Percentiles rank a stretch among this genome's conserved stretches.
phyloP scores from a whole-genome alignment of 2,329 filamentous ascomycete species.

The Pseudonectria buxi region DNA sequence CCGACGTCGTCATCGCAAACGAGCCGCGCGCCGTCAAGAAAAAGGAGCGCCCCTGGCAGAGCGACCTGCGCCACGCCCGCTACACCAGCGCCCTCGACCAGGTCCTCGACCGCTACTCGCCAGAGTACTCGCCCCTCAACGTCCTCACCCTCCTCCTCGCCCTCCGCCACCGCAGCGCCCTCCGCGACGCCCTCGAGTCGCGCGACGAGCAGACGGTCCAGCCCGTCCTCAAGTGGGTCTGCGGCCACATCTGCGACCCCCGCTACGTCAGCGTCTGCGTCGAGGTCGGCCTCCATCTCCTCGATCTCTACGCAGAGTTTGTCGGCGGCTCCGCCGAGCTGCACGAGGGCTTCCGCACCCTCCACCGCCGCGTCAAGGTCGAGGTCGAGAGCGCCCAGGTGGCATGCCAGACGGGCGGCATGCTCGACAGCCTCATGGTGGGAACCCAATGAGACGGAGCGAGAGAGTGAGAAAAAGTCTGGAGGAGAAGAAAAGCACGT shows the following conservation, averaged over 20 bases:
- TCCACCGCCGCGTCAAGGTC: slow-evolving; percentile 64
- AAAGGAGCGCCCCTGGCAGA: slow-evolving; percentile 71
- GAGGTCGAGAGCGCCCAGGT: slow-evolving; percentile 80
- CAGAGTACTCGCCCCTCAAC: slow-evolving; percentile 52
- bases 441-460: slow-evolving; percentile 19
- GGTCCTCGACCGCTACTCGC: slow-evolving; percentile 52
- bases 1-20: slow-evolving; percentile 82
- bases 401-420: slow-evolving; percentile 75
- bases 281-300: slow-evolving; percentile 72
- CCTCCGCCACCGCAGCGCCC: slow-evolving; percentile 78
- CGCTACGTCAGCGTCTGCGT: slow-evolving; percentile 74
- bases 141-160: slow-evolving; percentile 75
- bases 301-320: slow-evolving; percentile 83
- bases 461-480: too few species aligned
- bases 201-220: slow-evolving; percentile 76
- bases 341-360: slow-evolving; percentile 58
- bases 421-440: slow-evolving; percentile 66
- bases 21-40: slow-evolving; percentile 45
- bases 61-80: slow-evolving; percentile 67
- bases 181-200: slow-evolving; percentile 71
- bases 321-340: slow-evolving; percentile 68
- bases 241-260: slow-evolving; percentile 73
- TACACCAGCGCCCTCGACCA: slow-evolving; percentile 74
- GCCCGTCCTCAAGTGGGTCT: slow-evolving; percentile 78
- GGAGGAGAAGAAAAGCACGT: too few species aligned